Percentiles rank a stretch among this genome's conserved stretches.
These are phyloP conservation scores for Xylaria arbuscula DNA, from an alignment of 2,329 filamentous ascomycete species.

Conservation along the genomic window DNA sequence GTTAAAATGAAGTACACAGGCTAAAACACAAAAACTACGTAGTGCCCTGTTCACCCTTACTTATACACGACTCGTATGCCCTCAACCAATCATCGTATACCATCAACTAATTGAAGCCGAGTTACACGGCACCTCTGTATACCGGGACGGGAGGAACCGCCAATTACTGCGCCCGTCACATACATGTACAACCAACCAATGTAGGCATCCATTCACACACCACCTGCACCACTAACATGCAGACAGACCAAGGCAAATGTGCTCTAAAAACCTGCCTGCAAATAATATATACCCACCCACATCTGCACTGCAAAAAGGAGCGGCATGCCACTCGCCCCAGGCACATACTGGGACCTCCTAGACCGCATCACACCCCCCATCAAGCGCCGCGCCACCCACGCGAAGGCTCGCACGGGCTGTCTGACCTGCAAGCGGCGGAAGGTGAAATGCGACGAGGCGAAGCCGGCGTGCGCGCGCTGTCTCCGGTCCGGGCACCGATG, in stretches of 20 bases:
- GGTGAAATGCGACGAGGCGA: conserved; percentile 45
- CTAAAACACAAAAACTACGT: background rate
- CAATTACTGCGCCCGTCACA: background rate
- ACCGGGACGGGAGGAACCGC: background rate
- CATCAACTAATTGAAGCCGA: conserved; percentile 17
- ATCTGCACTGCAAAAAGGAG: conserved; percentile 6
- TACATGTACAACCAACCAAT: background rate
- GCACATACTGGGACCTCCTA: conserved; percentile 42
- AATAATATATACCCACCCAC: background rate
- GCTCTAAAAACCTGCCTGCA: background rate
- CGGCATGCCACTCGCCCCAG: conserved; percentile 39
- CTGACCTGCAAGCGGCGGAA: conserved; percentile 41
- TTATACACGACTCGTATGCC: conserved; percentile 15
- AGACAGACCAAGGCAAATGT: no score
- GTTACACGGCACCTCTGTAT: background rate
- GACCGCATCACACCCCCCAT: conserved; percentile 35
- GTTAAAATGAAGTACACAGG: background rate
- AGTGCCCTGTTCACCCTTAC: background rate
- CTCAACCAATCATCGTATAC: conserved; percentile 22
- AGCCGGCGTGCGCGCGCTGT: conserved; percentile 41
- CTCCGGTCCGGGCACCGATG: conserved; percentile 38
- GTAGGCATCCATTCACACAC: background rate
- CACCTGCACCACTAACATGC: background rate
- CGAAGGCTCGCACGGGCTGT: conserved; percentile 43
- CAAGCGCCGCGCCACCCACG: conserved; percentile 39